Percentiles rank a stretch among this genome's conserved stretches.
These are phyloP conservation scores for Dissophora globulifera DNA, from an alignment of 192 early-diverging fungal genomes.

Conservation along the genomic window DNA sequence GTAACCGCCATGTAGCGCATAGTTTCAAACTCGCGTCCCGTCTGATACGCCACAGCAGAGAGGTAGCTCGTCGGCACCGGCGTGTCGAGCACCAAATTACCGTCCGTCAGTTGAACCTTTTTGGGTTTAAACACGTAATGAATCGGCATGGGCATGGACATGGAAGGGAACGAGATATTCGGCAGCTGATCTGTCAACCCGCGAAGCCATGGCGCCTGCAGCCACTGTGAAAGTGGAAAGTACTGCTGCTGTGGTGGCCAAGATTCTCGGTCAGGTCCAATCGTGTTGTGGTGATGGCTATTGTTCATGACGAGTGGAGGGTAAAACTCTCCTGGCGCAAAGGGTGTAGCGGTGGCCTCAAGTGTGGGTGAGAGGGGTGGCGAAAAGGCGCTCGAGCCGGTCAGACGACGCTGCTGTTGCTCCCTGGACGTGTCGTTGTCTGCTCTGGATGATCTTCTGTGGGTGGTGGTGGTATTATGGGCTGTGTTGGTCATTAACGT, in stretches of 20 bases:
- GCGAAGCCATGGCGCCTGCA: slow-evolving; percentile 47
- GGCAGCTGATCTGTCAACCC: slow-evolving; percentile 9
- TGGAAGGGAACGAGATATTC: slow-evolving; percentile 29
- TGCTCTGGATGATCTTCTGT: slow-evolving; percentile 3
- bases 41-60: slow-evolving; percentile 57
- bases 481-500: neutral
- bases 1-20: slow-evolving; percentile 79
- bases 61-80: slow-evolving; percentile 68
- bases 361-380: slow-evolving; percentile 35
- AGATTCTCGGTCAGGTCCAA: slow-evolving; percentile 12
- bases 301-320: slow-evolving; percentile 31
- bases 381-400: neutral
- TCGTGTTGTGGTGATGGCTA: too few relatives aligned
- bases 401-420: neutral
- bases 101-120: slow-evolving; percentile 69
- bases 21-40: slow-evolving; percentile 71
- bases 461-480: too few relatives aligned
- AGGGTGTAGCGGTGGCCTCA: slow-evolving; percentile 37
- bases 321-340: slow-evolving; percentile 35
- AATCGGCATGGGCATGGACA: slow-evolving; percentile 43
- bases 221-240: slow-evolving; percentile 48
- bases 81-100: slow-evolving; percentile 74
- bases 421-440: neutral
- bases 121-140: slow-evolving; percentile 52
- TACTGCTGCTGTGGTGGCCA: too few relatives aligned